These are phyloP conservation scores for Myxozyma neotropica DNA, from an alignment of 805 yeast genomes.

Conservation along the genomic window DNA sequence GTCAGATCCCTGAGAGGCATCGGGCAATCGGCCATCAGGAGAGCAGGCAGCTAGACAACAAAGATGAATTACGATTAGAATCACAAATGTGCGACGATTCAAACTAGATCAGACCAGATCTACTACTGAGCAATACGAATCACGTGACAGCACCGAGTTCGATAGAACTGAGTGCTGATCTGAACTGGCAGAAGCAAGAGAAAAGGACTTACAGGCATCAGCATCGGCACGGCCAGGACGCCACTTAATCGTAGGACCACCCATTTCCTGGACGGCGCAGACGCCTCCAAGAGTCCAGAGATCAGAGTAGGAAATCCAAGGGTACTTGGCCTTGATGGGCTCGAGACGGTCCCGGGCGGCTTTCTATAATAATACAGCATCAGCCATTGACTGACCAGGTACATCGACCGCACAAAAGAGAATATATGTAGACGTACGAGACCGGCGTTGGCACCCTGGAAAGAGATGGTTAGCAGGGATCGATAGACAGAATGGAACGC, in stretches of 20 bases:
- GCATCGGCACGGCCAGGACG: conserved; percentile 68
- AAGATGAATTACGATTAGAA: background rate
- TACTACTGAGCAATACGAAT: background rate
- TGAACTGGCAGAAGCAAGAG: background rate
- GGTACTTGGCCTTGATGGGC: conserved; percentile 57
- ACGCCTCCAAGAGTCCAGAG: conserved; percentile 75
- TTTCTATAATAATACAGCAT: conserved; percentile 35
- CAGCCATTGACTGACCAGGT: conserved; percentile 31
- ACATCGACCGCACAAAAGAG: conserved; percentile 10
- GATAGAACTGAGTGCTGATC: background rate
- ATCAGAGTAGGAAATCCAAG: conserved; percentile 66
- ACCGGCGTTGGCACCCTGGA: conserved; percentile 52
- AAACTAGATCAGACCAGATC: background rate
- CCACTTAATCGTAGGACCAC: conserved; percentile 70
- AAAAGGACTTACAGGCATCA: conserved; percentile 25
- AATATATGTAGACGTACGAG: conserved; percentile 42
- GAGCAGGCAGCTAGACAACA: conserved; percentile 47
- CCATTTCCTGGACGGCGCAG: conserved; percentile 61
- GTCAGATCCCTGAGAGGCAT: conserved; percentile 56
- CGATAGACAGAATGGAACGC: background rate
- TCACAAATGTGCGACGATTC: background rate
- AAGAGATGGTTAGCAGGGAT: background rate
- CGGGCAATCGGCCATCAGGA: conserved; percentile 64
- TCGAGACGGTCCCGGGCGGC: conserved; percentile 59
- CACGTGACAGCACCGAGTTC: conserved; percentile 7